These are phyloP conservation scores for Solanum medicagineum DNA, from an alignment of 257 asterid genomes.

Conservation along the genomic window DNA sequence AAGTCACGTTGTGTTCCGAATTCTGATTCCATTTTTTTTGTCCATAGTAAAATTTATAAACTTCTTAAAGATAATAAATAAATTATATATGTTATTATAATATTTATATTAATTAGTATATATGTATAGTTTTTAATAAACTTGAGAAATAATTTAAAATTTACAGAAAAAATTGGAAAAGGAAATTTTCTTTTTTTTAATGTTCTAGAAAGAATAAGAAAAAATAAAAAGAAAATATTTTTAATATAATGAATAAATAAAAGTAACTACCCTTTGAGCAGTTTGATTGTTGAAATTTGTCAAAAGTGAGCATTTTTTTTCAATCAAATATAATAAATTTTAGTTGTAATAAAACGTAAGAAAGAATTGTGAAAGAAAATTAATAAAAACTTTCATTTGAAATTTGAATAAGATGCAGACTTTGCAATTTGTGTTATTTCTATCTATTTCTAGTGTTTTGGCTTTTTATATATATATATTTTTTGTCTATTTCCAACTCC, in stretches of 20 bases:
- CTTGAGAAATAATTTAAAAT: too few relatives aligned
- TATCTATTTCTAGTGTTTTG: not conserved
- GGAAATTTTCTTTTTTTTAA: too few relatives aligned
- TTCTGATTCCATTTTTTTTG: not conserved
- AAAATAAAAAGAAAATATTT: not conserved
- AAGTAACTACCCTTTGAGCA: not conserved
- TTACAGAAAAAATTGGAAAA: too few relatives aligned
- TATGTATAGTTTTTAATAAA: too few relatives aligned
- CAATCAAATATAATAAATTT: not conserved
- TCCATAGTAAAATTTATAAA: not conserved
- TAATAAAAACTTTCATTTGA: not conserved
- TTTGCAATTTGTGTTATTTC: not conserved
- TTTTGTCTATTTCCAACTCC: not conserved
- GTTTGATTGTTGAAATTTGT: too few relatives aligned
- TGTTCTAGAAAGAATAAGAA: not conserved
- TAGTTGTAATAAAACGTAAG: not conserved
- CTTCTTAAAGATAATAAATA: too few relatives aligned
- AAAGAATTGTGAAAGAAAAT: not conserved
- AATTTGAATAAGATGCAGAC: too few relatives aligned
- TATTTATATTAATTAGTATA: too few relatives aligned
- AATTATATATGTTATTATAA: too few relatives aligned
- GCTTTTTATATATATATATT: not conserved
- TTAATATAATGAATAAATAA: not conserved
- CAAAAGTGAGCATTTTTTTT: too few relatives aligned
- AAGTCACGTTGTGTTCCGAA: slow-evolving; percentile 5